These are phyloP conservation scores for Acacia crassicarpa DNA, from an alignment of 306 rosid species.

Conservation along the genomic window DNA sequence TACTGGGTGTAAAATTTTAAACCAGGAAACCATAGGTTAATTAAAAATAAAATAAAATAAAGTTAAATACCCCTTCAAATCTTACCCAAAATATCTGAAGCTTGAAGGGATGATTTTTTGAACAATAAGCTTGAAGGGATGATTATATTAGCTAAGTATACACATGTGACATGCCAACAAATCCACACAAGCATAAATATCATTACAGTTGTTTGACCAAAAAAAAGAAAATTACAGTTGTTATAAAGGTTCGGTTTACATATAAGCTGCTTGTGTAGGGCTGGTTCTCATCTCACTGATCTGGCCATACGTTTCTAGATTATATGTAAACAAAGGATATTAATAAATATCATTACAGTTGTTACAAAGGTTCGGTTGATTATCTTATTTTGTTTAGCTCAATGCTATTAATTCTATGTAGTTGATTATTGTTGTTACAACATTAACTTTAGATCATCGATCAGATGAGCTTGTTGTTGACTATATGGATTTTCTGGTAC, in stretches of 20 bases:
- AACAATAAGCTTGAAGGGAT: not conserved
- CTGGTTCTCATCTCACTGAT: not conserved
- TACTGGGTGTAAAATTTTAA: not conserved
- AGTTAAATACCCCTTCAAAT: not conserved
- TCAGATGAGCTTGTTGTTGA: constrained; percentile 37
- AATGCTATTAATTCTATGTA: not conserved
- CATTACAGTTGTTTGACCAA: too few species aligned
- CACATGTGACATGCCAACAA: not conserved
- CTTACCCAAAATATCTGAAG: not conserved
- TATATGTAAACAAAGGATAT: constrained; percentile 21
- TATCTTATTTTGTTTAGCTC: not conserved
- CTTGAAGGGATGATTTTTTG: not conserved
- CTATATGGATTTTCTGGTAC: constrained; percentile 47
- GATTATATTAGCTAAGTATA: not conserved
- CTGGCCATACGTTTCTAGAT: not conserved
- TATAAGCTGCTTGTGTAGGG: not conserved
- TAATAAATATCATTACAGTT: not conserved
- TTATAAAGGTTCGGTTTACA: too few species aligned
- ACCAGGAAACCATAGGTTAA: not conserved
- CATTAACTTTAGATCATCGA: not conserved
- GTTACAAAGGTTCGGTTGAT: not conserved
- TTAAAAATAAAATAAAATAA: too few species aligned
- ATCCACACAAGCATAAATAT: not conserved
- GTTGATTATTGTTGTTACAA: constrained; percentile 54
- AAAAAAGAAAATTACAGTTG: too few species aligned